Base-by-base conservation (phyloP, 179 eudicot species). In the Silene vulgaris region DNA sequence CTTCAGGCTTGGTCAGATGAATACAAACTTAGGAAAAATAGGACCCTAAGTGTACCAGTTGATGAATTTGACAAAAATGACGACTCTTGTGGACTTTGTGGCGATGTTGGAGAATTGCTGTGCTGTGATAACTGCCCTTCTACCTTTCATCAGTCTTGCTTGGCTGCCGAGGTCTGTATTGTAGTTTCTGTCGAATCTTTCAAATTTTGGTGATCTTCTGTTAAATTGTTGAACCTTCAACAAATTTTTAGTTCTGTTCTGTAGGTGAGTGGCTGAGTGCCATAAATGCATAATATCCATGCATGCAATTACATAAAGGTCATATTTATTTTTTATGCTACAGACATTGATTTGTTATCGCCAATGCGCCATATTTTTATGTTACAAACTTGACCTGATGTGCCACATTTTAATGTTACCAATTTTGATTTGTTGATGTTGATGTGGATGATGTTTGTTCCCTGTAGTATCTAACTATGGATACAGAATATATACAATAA, bases 1-100 rank as follows among this genome's bases (percentile, higher is more conserved):
- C 95, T 92, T 68, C 95, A 95, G 84, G 97, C 97, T 76, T 95
- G 99, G 97, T 92, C 96, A n/a, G 87, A 79, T 84, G 99, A 95
- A 83, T 95, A 95, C 85, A 90, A 87, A 86, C 84, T 87, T 61
- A 86, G 93, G 85, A 88, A 78, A 85, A 85, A 81, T 76, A 79
- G 83, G 76, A 79, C 83, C 62, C 82, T 57, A 71, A 79, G 84
- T 64, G 81, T 83, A 26, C 86, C 77, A 69, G 81, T 81, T 75
- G 90, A 88, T 73, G 91, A 85, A 56, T 77, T 79, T 64, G 97
- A 92, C 78, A 78, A 87, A 75, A 95, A 92, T 82, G 97, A 95
- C 84, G 97, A 92, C 80, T 90, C 91, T 57, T 95, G 99, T 86
- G 97, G 97, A 37, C 79, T 88, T 73, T 95, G 99, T 85, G 97